phyloP scores from a whole-genome alignment of 139 green algal genomes.

The Closterium sp. region DNA sequence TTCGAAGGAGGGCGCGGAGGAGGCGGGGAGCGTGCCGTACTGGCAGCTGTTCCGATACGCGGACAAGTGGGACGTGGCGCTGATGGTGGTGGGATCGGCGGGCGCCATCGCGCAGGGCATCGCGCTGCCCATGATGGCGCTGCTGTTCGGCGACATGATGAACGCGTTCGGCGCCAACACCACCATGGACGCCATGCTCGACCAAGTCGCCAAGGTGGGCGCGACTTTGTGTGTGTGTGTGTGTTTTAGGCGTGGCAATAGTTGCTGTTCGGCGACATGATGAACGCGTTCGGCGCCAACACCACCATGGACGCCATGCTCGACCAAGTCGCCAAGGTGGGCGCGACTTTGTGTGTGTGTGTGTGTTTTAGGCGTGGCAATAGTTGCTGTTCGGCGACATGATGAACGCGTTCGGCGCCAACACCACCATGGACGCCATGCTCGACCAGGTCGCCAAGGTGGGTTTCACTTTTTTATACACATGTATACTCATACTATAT shows the following conservation, averaged over 20 bases:
- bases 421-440: neutral
- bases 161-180: neutral
- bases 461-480: neutral
- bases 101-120: neutral
- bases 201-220: neutral
- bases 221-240: neutral
- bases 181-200: neutral
- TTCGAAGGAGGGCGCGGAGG: neutral
- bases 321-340: neutral
- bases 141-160: constrained; percentile 4
- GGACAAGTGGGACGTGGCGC: neutral
- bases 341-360: neutral
- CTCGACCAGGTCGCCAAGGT: constrained; percentile 6
- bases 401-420: constrained; percentile 1
- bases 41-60: constrained; percentile 14
- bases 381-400: constrained; percentile 2
- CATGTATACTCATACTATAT: too few species aligned
- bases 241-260: too few species aligned
- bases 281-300: constrained; percentile 6
- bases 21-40: neutral
- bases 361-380: too few species aligned
- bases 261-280: neutral
- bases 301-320: neutral
- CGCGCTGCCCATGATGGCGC: neutral
- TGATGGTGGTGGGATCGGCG: neutral